Evolutionary conservation across 495 filamentous ascomycete species (phyloP), one percentile per base, ranked within the genome.

Genomic region (Aspergillus bertholletiae): DNA sequence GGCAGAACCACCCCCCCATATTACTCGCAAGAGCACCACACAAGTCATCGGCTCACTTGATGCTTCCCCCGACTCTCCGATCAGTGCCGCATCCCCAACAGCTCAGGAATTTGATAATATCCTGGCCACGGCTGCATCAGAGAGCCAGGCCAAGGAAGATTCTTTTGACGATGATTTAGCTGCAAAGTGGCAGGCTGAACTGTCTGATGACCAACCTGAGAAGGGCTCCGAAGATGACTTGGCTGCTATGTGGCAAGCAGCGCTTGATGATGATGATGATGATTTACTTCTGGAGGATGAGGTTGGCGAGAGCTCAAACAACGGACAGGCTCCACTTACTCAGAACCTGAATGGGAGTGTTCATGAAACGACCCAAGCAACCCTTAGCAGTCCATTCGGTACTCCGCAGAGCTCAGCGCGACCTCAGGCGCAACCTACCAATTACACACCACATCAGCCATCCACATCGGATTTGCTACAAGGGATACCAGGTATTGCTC

Each of bases 161-260:
- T 28, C 59, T 12, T 49, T 57, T 1, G 54, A 66, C 5, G 60
- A 66, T 22, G 56, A 69, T 49, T 46, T 66, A 43, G 62, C 62
- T 27, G 61, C 61, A 11, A 37, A 53, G 5, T 66, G 67, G 65
- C 49, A 66, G 44, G 61, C 61, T 26, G 67, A 67, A 56, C 58
- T 68, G 7, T 32, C 49, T 1, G 55, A 62, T 20, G 46, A 60
- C 20, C 57, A 68, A 11, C 24, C 49, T 39, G 55, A 58, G 23
- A 44, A 56, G 32, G 62, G 68, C 1, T 53, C 68, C 4, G 80
- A 84, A 37, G 77, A 79, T 26, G 87, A 94, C 59, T 69, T 94
- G 7, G 86, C 88, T 44, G 88, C 87, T 2, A 83, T 86, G 57
- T 97, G 94, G 94, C 77, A 90, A 60, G 89, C 85, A 40, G 88